These are phyloP conservation scores for Nakazawaea peltata DNA, from an alignment of 805 yeast species.

Conservation along the genomic window DNA sequence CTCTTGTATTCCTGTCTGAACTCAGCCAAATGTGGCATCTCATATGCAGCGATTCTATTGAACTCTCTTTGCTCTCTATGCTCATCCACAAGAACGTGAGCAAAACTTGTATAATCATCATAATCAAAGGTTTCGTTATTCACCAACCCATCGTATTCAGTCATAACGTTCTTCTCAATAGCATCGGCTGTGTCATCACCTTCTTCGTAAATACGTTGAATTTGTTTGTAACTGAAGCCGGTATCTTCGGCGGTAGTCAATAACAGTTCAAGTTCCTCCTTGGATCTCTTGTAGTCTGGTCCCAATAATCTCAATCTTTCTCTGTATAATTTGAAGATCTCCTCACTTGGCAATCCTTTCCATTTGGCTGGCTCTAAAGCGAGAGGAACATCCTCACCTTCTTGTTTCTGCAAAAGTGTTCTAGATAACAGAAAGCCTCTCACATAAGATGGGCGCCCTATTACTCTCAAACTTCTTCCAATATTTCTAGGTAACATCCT, in stretches of 20 bases:
- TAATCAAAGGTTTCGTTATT: slow-evolving; percentile 33
- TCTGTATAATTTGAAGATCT: slow-evolving; percentile 52
- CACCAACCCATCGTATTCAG: slow-evolving; percentile 29
- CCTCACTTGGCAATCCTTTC: slow-evolving; percentile 59
- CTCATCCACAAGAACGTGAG: slow-evolving; percentile 63
- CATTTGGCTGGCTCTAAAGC: slow-evolving; percentile 61
- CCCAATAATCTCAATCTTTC: slow-evolving; percentile 51
- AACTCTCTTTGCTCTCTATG: slow-evolving; percentile 71
- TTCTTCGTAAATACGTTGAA: slow-evolving; percentile 28
- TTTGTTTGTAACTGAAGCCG: slow-evolving; percentile 21
- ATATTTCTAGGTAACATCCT: no score
- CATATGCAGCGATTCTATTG: slow-evolving; percentile 83
- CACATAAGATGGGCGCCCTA: neutral
- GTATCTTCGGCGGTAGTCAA: slow-evolving; percentile 36
- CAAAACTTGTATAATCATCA: slow-evolving; percentile 61
- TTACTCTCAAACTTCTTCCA: no score
- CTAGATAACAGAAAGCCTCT: neutral
- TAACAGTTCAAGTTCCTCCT: slow-evolving; percentile 50
- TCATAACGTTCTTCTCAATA: slow-evolving; percentile 20
- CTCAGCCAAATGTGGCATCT: slow-evolving; percentile 76
- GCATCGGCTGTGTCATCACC: slow-evolving; percentile 35
- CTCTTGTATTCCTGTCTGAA: slow-evolving; percentile 64
- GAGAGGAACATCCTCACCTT: slow-evolving; percentile 16
- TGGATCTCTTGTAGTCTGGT: slow-evolving; percentile 36
- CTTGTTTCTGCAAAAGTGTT: neutral